Percentiles rank a stretch among this genome's conserved stretches.
Conservation (phyloP, 331 rosid species). For the Erythrophleum ivorense region DNA sequence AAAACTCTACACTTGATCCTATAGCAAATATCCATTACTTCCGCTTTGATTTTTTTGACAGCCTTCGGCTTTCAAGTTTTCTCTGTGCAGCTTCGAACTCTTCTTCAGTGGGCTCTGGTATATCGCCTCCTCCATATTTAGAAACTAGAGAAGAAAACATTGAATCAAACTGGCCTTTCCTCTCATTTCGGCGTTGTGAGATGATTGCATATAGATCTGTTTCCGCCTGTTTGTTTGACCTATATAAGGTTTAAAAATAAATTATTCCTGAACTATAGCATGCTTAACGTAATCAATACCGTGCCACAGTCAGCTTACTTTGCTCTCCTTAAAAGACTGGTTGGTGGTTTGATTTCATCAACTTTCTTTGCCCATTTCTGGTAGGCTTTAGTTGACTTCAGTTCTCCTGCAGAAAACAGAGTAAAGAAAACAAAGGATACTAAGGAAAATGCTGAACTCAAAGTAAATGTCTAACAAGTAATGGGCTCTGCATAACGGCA, state of each 20-base stretch:
- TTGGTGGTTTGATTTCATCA: constrained; percentile 79
- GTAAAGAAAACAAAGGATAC: not conserved
- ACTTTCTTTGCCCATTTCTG: constrained; percentile 78
- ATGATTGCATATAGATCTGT: constrained; percentile 71
- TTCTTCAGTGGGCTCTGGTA: constrained; percentile 82
- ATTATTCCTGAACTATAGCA: constrained; percentile 29
- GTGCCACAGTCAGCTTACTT: constrained; percentile 58
- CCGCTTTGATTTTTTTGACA: constrained; percentile 64
- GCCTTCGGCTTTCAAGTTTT: constrained; percentile 69
- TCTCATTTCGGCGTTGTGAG: constrained; percentile 66
- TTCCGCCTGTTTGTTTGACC: constrained; percentile 65
- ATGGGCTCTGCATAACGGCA: not conserved
- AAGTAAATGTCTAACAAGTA: constrained; percentile 5
- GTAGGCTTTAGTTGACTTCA: constrained; percentile 74
- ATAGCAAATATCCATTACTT: constrained; percentile 47
- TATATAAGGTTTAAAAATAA: constrained; percentile 42
- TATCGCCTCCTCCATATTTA: constrained; percentile 69
- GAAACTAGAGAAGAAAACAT: constrained; percentile 84
- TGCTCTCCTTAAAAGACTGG: constrained; percentile 67
- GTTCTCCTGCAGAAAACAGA: constrained; percentile 57
- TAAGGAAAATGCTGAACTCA: constrained; percentile 5
- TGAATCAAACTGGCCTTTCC: constrained; percentile 76
- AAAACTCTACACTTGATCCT: constrained; percentile 13
- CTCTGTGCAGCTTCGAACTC: constrained; percentile 86
- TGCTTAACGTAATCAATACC: constrained; percentile 26